These are phyloP conservation scores for Cyphellophora attinorum DNA, from an alignment of 2,329 filamentous ascomycete genomes.

Conservation along the genomic window DNA sequence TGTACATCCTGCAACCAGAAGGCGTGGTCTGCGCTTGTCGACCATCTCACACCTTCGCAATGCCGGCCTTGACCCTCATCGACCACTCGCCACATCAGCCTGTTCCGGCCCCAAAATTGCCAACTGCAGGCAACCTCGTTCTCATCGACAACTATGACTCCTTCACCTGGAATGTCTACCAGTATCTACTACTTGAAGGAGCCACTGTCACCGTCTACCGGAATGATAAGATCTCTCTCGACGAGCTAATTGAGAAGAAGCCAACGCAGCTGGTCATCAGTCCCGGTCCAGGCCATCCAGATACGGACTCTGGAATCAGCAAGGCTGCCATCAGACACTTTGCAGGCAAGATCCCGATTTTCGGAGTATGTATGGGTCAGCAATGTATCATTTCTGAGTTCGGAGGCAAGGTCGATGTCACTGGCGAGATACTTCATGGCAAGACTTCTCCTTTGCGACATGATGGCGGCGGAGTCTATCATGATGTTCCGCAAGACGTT, in stretches of 20 bases:
- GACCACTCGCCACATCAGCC: slow-evolving; percentile 87
- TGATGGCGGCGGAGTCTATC: slow-evolving; percentile 86
- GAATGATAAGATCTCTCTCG: slow-evolving; percentile 82
- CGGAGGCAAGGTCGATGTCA: slow-evolving; percentile 81
- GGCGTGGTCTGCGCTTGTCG: too few relatives aligned
- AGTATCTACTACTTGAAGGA: slow-evolving; percentile 93
- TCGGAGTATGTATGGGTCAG: slow-evolving; percentile 99
- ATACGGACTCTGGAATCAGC: slow-evolving; percentile 85
- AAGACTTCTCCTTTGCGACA: slow-evolving; percentile 90
- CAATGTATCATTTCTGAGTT: slow-evolving; percentile 96
- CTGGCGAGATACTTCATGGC: slow-evolving; percentile 91
- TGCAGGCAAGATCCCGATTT: slow-evolving; percentile 83
- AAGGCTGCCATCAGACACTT: slow-evolving; percentile 86
- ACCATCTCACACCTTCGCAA: too few relatives aligned
- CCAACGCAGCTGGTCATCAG: slow-evolving; percentile 93
- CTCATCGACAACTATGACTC: slow-evolving; percentile 99
- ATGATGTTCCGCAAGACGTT: slow-evolving; percentile 66
- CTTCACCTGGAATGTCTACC: slow-evolving; percentile 99
- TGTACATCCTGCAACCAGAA: too few relatives aligned
- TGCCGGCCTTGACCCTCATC: slow-evolving; percentile 42
- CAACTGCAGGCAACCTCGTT: slow-evolving; percentile 79
- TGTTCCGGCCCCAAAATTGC: slow-evolving; percentile 59
- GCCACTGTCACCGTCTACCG: slow-evolving; percentile 81
- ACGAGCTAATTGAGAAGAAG: slow-evolving; percentile 71
- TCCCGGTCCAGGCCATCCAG: slow-evolving; percentile 87